Percentiles rank a stretch among this genome's conserved stretches.
phyloP scores from a whole-genome alignment of 306 rosid genomes.

The Acmispon strigosus region DNA sequence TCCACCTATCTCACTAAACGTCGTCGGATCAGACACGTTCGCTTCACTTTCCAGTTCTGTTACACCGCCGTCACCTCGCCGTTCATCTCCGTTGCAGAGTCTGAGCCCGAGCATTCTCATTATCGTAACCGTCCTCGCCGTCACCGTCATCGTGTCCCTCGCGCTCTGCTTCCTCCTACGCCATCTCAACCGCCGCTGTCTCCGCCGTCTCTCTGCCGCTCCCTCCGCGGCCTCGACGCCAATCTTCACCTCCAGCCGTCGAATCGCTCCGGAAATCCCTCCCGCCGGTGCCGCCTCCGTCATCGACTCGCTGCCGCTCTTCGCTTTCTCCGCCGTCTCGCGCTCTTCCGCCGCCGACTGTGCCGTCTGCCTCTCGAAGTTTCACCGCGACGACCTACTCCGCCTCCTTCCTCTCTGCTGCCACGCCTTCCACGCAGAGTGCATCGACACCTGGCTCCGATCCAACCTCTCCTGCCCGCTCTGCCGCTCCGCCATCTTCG shows the following conservation, averaged over 20 bases:
- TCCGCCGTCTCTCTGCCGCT: slow-evolving; percentile 36
- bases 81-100: slow-evolving; percentile 21
- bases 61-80: slow-evolving; percentile 11
- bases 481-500: slow-evolving; percentile 52
- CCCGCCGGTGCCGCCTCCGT: not conserved
- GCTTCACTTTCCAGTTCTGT: not conserved
- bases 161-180: slow-evolving; percentile 58
- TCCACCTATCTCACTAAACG: slow-evolving; percentile 14
- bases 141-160: slow-evolving; percentile 46
- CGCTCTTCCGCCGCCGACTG: slow-evolving; percentile 58
- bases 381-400: slow-evolving; percentile 47
- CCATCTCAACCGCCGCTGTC: slow-evolving; percentile 54
- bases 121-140: slow-evolving; percentile 38
- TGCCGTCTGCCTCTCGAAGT: slow-evolving; percentile 72
- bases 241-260: slow-evolving; percentile 19
- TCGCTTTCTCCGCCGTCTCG: slow-evolving; percentile 45
- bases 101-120: slow-evolving; percentile 54
- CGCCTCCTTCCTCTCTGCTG: slow-evolving; percentile 69
- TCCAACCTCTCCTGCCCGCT: slow-evolving; percentile 71
- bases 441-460: slow-evolving; percentile 71
- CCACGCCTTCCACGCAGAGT: slow-evolving; percentile 62
- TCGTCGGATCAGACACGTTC: slow-evolving; percentile 30
- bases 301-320: slow-evolving; percentile 51
- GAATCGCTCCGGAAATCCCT: slow-evolving; percentile 44
- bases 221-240: not conserved